Conservation (phyloP, 2,329 filamentous ascomycete species). For the Hypoxylon sp. region DNA sequence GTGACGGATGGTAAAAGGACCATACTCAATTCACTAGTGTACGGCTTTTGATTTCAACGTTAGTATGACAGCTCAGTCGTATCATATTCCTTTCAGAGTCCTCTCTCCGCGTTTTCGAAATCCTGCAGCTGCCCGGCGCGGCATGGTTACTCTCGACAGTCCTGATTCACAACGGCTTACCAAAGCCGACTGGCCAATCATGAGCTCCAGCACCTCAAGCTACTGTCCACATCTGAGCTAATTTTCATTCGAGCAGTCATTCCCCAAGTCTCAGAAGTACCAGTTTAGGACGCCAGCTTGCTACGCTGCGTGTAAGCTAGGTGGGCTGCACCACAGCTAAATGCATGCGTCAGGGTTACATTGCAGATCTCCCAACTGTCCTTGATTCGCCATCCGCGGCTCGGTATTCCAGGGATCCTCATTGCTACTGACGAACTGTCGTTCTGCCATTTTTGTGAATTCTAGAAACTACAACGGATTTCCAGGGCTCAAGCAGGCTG, state of each 20-base stretch:
- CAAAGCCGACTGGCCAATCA: slow-evolving; percentile 31
- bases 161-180: slow-evolving; percentile 25
- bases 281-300: slow-evolving; percentile 29
- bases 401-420: slow-evolving; percentile 22
- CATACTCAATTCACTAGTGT: not conserved
- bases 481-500: slow-evolving; percentile 5
- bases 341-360: slow-evolving; percentile 39
- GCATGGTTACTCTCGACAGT: slow-evolving; percentile 6
- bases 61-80: not conserved
- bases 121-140: slow-evolving; percentile 26
- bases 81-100: slow-evolving; percentile 15
- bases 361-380: slow-evolving; percentile 33
- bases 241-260: slow-evolving; percentile 41
- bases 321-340: slow-evolving; percentile 40
- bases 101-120: slow-evolving; percentile 26
- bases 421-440: slow-evolving; percentile 30
- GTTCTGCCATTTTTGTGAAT: slow-evolving; percentile 12
- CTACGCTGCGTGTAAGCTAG: slow-evolving; percentile 28
- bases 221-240: slow-evolving; percentile 34
- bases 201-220: slow-evolving; percentile 12
- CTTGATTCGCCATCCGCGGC: slow-evolving; percentile 36
- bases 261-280: slow-evolving; percentile 2
- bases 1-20: not conserved
- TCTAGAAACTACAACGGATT: slow-evolving; percentile 26
- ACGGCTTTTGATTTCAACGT: not conserved